Evolutionary conservation across 345 rosid species (phyloP).

Genomic region (Carallia pectinifolia): DNA sequence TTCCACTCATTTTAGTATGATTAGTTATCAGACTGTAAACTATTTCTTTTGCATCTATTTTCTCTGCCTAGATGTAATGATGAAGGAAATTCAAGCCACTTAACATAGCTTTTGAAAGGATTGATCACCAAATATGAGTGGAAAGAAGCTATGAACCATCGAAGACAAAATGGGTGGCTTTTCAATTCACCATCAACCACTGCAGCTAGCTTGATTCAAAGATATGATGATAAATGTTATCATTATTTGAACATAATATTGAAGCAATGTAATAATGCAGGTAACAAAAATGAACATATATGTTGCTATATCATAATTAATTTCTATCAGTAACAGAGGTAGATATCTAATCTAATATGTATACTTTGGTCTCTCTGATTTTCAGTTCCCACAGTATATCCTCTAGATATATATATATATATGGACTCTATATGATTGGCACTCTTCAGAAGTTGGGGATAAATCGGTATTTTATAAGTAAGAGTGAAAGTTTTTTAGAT

Average conservation of each 20-base stretch:
- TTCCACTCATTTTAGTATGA: background rate
- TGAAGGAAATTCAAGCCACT: background rate
- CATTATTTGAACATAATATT: slow-evolving; percentile 6
- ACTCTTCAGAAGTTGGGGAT: slow-evolving; percentile 12
- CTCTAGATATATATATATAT: slow-evolving; percentile 4
- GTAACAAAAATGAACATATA: background rate
- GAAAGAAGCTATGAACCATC: slow-evolving; percentile 14
- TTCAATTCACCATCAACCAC: slow-evolving; percentile 21
- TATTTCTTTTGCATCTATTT: background rate
- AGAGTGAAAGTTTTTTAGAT: background rate
- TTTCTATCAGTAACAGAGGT: background rate
- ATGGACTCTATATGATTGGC: slow-evolving; percentile 7
- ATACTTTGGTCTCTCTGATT: background rate
- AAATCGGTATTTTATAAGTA: background rate
- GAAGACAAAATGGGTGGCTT: slow-evolving; percentile 12
- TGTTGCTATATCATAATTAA: background rate
- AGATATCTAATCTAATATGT: background rate
- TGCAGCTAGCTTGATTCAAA: slow-evolving; percentile 15
- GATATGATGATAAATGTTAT: slow-evolving; percentile 5
- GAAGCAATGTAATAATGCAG: background rate
- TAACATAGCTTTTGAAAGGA: slow-evolving; percentile 15
- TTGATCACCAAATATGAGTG: background rate
- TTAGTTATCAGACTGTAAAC: background rate
- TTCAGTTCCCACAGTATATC: slow-evolving; percentile 18
- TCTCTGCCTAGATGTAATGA: background rate